These are phyloP conservation scores for Odontarrhena argentea DNA, from an alignment of 345 rosid genomes.

Conservation along the genomic window DNA sequence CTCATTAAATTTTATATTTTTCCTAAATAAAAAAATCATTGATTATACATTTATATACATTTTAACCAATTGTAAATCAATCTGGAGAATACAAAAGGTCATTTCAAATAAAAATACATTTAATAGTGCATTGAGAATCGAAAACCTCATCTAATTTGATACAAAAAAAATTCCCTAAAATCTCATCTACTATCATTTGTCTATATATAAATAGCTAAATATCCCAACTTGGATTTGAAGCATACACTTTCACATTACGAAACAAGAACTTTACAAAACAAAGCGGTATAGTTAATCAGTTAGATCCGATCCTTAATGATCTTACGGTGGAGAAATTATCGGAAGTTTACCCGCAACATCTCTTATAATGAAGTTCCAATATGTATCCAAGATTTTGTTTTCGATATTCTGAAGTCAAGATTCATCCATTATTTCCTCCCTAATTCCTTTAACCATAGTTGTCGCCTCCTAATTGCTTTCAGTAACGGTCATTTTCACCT, in stretches of 20 bases:
- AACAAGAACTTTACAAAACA: background rate
- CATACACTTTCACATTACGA: background rate
- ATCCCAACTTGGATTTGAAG: background rate
- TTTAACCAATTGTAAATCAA: too few relatives aligned
- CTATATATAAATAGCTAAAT: too few relatives aligned
- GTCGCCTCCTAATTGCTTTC: background rate
- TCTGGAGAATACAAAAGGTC: too few relatives aligned
- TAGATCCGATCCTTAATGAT: background rate
- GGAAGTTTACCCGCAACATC: background rate
- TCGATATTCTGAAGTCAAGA: constrained; percentile 4
- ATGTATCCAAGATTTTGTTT: background rate
- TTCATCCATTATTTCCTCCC: background rate
- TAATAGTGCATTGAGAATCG: too few relatives aligned
- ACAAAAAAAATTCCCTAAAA: too few relatives aligned
- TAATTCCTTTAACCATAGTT: background rate
- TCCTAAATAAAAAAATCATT: too few relatives aligned
- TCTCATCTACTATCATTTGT: too few relatives aligned
- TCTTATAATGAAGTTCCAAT: constrained; percentile 2
- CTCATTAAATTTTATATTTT: too few relatives aligned
- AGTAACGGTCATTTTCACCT: background rate
- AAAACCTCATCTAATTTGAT: too few relatives aligned
- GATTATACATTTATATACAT: too few relatives aligned
- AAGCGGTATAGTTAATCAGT: background rate
- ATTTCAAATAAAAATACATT: too few relatives aligned
- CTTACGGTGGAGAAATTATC: background rate